Evolutionary conservation across 2,329 filamentous ascomycete species (phyloP), one percentile per base, ranked within the genome.

Genomic region (Exophiala sideris): DNA sequence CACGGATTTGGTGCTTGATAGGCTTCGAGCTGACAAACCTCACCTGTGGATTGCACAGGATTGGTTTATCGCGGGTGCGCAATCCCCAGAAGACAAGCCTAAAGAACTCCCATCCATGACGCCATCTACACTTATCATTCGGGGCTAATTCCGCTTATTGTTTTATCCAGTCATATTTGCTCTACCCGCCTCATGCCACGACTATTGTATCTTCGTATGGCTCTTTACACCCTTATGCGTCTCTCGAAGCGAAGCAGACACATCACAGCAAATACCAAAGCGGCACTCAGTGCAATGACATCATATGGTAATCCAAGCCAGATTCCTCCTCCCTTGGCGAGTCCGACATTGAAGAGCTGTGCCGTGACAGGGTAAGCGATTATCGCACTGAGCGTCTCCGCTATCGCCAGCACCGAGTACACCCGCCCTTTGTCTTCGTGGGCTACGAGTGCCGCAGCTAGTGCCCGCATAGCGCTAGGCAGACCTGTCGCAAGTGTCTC

Each of bases 401-500:
- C 65, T 16, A 79, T 73, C 29, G 76, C 75, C 52, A 79, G 72
- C 1, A 77, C 70, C 3, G 76, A 76, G 61, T 77, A 79, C 11
- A 79, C 61, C 9, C 76, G 70, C 5, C 76, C 77, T 3, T 76
- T 73, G 49, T 79, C 70, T 36, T 78, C 71, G 0, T 72, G 73
- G 24, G 76, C 70, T 12, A 79, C 72, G 6, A 78, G 67, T 4
- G 76, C 73, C 3, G 78, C 76, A 34, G 78, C 70, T 9, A 79
- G 63, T 1, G 74, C 74, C 5, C 76, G 72, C 53, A 76, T 73
- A 1, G 76, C 67, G 44, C 73, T 73, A 12, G 70, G 68, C 51
- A 77, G 78, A 1, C 77, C 77, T 0, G 75, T 74, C 6, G 77
- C 76, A 5, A 75, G 67, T 6, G 76, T 76, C 62, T 76, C 77